Conservation (phyloP, 2,329 filamentous ascomycete genomes). For the Stylonectria norvegica region DNA sequence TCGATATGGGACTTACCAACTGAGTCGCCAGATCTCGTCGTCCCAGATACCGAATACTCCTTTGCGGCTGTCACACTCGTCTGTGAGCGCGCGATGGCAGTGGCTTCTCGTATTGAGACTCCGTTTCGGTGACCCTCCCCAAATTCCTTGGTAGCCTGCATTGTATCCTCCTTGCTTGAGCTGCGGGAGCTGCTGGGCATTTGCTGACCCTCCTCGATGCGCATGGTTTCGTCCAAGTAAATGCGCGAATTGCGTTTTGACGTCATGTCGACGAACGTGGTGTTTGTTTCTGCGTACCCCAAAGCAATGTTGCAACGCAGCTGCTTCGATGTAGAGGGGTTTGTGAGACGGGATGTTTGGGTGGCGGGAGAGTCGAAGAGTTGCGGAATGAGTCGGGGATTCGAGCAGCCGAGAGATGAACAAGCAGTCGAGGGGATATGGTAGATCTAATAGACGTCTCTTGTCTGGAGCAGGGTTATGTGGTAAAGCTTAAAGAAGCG, state of each 20-base stretch:
- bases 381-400: too few relatives aligned
- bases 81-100: slow-evolving; percentile 16
- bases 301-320: too few relatives aligned
- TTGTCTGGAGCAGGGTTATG: too few relatives aligned
- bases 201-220: too few relatives aligned
- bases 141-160: slow-evolving; percentile 17
- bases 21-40: slow-evolving; percentile 12
- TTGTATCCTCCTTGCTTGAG: slow-evolving; percentile 27
- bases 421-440: too few relatives aligned
- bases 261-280: background rate
- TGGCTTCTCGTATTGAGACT: slow-evolving; percentile 13
- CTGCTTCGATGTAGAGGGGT: too few relatives aligned
- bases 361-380: too few relatives aligned
- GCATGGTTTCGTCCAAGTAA: slow-evolving; percentile 3
- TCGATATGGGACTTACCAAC: slow-evolving; percentile 9
- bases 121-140: slow-evolving; percentile 23
- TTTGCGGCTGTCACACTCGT: slow-evolving; percentile 9
- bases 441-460: too few relatives aligned
- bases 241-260: slow-evolving; percentile 3
- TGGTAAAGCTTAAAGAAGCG: too few relatives aligned
- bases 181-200: slow-evolving; percentile 32
- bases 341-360: too few relatives aligned
- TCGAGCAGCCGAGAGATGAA: too few relatives aligned
- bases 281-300: background rate
- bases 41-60: slow-evolving; percentile 13